A percentile compares a stretch with the other conserved stretches of the same genome.
These are phyloP conservation scores for Pichia thaimueangensis DNA, from an alignment of 805 yeast genomes.

Conservation along the genomic window DNA sequence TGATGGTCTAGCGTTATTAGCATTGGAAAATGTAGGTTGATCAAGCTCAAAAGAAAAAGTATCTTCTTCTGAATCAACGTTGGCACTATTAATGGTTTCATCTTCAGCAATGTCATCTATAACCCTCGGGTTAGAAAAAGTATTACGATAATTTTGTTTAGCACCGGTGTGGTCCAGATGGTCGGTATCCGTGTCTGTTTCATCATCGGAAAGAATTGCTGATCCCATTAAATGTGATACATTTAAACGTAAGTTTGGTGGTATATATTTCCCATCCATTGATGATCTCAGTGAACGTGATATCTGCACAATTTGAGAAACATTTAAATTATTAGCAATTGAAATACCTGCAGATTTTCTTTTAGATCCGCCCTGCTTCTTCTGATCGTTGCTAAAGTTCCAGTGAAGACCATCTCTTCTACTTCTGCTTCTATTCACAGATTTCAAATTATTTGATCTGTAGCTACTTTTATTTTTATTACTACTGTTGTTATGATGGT, in stretches of 20 bases:
- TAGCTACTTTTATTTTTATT: conserved; percentile 12
- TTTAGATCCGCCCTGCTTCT: conserved; percentile 53
- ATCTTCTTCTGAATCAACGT: conserved; percentile 29
- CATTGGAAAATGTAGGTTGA: conserved; percentile 1
- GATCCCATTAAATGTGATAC: conserved; percentile 15
- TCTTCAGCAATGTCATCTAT: conserved; percentile 1
- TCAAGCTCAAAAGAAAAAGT: conserved; percentile 32
- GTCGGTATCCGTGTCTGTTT: conserved; percentile 19
- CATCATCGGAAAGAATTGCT: conserved; percentile 27
- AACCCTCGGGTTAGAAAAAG: neutral
- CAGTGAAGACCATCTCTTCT: conserved; percentile 11
- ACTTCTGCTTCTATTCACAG: conserved; percentile 14
- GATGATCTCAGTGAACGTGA: conserved; percentile 17
- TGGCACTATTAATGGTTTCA: conserved; percentile 11
- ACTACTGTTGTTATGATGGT: too few relatives aligned
- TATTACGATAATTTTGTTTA: neutral
- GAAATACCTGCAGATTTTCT: conserved; percentile 15
- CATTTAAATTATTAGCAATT: neutral
- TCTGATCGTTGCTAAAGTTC: conserved; percentile 42
- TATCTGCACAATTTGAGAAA: conserved; percentile 9
- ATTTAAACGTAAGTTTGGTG: conserved; percentile 44
- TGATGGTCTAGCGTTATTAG: neutral
- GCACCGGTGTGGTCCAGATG: neutral
- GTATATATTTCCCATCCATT: conserved; percentile 52
- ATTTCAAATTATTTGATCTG: conserved; percentile 10